Evolutionary conservation across 805 yeast species (phyloP), one percentile per base, ranked within the genome.

Genomic region (Metschnikowia drakensbergensis): DNA sequence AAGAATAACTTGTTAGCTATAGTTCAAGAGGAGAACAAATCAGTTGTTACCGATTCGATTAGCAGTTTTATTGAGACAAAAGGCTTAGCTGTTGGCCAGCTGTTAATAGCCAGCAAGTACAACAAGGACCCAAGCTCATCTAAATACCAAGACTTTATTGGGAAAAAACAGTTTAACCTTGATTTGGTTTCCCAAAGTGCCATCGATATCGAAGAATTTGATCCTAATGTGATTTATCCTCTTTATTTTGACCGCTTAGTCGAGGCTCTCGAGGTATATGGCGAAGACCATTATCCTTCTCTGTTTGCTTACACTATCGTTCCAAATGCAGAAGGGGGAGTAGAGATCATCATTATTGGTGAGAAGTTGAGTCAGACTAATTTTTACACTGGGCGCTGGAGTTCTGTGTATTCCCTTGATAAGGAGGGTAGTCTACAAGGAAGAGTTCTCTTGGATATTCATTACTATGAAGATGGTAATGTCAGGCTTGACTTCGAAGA

Each of bases 391-490:
- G 98, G 98, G 6, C 80, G 82, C 62, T 90, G 97, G 97, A 79
- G 73, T 46, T 83, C 96, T 1, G 69, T 72, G 51, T 90, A 88
- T 66, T 61, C 68, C 5, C 70, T 78, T 49, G 60, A 63, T 0
- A 52, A 58, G 1, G 26, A 45, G 29, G 63, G 62, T 0, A 46
- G 63, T 5, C 52, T 86, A 11, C 56, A 54, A 3, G 96, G 96
- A 4, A 62, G 63, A 5, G 75, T 88, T 32, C 66, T 64, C 22
- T 76, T 90, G 30, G 91, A 88, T 55, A 85, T 91, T 36, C 99
- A 92, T 66, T 94, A 91, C 66, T 94, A 80, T 64, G 99, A 92
- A 68, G 98, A 92, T 58, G 99, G 99, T 29, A 92, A 92, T 61
- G 98, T 92, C 17, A 77, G 92, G 45, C 78, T 94, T 59, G 82